These are phyloP conservation scores for Ceratobasidium sp. DNA, from an alignment of 1,284 basidiomycete species.

Conservation along the genomic window DNA sequence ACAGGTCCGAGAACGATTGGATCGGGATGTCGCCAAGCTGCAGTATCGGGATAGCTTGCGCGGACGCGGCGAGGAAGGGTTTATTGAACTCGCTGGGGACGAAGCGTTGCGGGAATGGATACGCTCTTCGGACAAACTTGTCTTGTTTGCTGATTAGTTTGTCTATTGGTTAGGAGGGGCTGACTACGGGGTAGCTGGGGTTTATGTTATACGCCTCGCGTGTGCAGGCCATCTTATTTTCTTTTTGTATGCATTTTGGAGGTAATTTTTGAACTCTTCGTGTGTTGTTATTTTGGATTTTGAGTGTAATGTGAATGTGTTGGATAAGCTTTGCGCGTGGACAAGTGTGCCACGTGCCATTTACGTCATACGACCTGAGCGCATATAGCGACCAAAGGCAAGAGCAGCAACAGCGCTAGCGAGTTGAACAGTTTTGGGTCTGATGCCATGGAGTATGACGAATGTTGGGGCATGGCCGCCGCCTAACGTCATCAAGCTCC, in stretches of 20 bases:
- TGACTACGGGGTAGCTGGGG: too few species aligned
- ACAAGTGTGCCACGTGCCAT: too few species aligned
- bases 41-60: conserved; percentile 74
- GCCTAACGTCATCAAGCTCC: too few species aligned
- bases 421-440: too few species aligned
- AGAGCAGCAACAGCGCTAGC: too few species aligned
- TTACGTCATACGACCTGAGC: too few species aligned
- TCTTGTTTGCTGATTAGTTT: conserved; percentile 76
- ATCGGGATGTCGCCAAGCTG: conserved; percentile 72
- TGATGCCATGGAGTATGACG: too few species aligned
- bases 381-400: too few species aligned
- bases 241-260: neutral
- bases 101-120: conserved; percentile 80
- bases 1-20: conserved; percentile 75
- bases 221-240: conserved; percentile 13
- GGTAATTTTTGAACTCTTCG: conserved; percentile 10
- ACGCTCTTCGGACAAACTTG: conserved; percentile 82
- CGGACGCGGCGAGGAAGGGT: conserved; percentile 56
- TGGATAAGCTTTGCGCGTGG: too few species aligned
- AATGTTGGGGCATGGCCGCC: too few species aligned
- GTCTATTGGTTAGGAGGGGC: too few species aligned
- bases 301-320: conserved; percentile 3
- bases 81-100: conserved; percentile 73
- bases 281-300: conserved; percentile 3
- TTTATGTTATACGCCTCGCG: conserved; percentile 3